Percentiles rank a stretch among this genome's conserved stretches.
Conservation (phyloP, 441 rosid genomes). For the Gossypium trilobum region DNA sequence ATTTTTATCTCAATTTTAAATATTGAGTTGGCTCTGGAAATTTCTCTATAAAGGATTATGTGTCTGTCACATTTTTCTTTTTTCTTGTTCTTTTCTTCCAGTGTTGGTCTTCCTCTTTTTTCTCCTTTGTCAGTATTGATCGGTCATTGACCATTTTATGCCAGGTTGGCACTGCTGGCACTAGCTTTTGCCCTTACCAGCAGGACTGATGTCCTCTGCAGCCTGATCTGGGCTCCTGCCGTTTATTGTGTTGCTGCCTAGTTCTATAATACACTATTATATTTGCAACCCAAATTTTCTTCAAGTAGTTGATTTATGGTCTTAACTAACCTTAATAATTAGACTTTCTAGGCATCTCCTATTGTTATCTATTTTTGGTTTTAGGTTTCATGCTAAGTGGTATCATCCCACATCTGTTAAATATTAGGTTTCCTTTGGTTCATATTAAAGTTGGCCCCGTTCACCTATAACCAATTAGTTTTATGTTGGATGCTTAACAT, state of each 20-base stretch:
- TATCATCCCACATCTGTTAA: neutral
- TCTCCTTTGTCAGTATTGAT: neutral
- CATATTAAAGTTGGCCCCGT: neutral
- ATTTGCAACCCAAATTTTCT: neutral
- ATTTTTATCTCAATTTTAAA: neutral
- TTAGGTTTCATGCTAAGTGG: neutral
- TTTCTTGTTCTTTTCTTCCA: neutral
- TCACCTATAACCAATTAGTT: no score
- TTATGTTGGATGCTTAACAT: no score
- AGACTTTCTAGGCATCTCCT: neutral
- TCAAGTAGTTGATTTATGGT: neutral
- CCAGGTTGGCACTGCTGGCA: neutral
- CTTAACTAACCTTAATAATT: neutral
- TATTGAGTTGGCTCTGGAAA: neutral
- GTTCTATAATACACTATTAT: neutral
- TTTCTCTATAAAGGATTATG: neutral
- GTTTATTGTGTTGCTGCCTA: neutral
- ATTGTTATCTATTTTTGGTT: neutral
- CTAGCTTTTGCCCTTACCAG: neutral
- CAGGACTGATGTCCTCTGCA: neutral
- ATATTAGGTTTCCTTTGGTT: neutral
- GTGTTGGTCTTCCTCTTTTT: neutral
- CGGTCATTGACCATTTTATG: neutral
- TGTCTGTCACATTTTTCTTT: neutral
- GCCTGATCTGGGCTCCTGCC: neutral